Base-by-base conservation (phyloP, 129 eudicot species). In the Tagetes patula region DNA sequence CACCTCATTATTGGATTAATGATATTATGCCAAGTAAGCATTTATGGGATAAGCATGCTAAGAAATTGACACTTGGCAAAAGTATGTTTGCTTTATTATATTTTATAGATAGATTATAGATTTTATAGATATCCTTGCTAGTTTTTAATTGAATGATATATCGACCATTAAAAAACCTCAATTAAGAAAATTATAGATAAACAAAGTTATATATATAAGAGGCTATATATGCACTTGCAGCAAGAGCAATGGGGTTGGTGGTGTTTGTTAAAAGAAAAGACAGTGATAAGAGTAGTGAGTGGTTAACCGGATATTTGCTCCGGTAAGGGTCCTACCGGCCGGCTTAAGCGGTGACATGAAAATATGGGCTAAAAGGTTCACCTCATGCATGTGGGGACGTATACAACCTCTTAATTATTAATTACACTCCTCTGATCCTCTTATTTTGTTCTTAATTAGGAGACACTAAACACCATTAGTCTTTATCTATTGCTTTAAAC, bases 281-380 rank as follows among this genome's bases (percentile, higher is more conserved):
- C 46, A 75, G 56, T 75, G 79, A 75, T 40, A 76, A 76, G 68
- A 56, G 68, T 67, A 56, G 69, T 76, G 68, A 76, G 80, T 76
- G 80, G 80, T 76, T 14, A 76, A 67, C 80, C 74, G 68, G 80
- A 43, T 67, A 74, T 34, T 76, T 66, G 69, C 69, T 76, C 74
- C 74, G 80, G 50, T 67, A 7, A 56, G 52, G 80, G 80, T 67
- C 80, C 80, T 72, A 67, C 80, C 39, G 69, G 62, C 80, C 60
- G 61, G 74, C 69, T 56, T 42, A 7, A 43, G 61, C 50, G 58
- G 33, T 45, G 80, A 76, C 80, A 76, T 56, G 74, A 76, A 76
- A 67, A 76, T 74, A 76, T 76, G 68, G 80, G 69, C 69, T 76
- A 76, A 76, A 76, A 68, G 74, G 80, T 52, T 76, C 60, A 75